Evolutionary conservation across 2,329 filamentous ascomycete species (phyloP).

Genomic region (Pseudocercospora pini-densiflorae): DNA sequence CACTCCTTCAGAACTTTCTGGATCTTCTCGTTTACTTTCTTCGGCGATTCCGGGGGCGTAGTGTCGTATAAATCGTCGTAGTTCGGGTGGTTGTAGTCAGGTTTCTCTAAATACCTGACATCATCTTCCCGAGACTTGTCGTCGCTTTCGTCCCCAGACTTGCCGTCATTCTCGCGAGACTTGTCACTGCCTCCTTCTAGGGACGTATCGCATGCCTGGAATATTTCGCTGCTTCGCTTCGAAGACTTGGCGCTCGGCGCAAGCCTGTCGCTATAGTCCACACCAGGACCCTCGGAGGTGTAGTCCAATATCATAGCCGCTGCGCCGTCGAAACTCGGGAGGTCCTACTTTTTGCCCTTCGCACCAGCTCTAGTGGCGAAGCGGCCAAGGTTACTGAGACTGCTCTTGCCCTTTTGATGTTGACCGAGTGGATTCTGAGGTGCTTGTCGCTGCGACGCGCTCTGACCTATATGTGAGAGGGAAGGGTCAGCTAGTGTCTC

Average conservation of each 20-base stretch:
- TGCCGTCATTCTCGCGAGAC: background rate
- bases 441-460: slow-evolving; percentile 22
- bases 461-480: background rate
- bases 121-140: background rate
- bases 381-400: slow-evolving; percentile 50
- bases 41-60: background rate
- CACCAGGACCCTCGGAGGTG: background rate
- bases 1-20: background rate
- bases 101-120: background rate
- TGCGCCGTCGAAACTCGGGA: background rate
- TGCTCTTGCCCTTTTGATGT: slow-evolving; percentile 42
- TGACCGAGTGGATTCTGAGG: slow-evolving; percentile 16
- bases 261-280: background rate
- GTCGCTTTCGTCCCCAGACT: background rate
- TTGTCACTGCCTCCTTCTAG: background rate
- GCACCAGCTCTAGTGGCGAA: slow-evolving; percentile 50
- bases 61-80: background rate
- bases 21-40: background rate
- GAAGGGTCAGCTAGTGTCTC: background rate
- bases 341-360: slow-evolving; percentile 35
- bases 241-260: background rate
- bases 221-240: background rate
- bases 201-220: background rate
- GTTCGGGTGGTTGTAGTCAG: background rate
- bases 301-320: background rate